Evolutionary conservation across 345 rosid species (phyloP), one percentile per base, ranked within the genome.

Genomic region (Salix udensis): DNA sequence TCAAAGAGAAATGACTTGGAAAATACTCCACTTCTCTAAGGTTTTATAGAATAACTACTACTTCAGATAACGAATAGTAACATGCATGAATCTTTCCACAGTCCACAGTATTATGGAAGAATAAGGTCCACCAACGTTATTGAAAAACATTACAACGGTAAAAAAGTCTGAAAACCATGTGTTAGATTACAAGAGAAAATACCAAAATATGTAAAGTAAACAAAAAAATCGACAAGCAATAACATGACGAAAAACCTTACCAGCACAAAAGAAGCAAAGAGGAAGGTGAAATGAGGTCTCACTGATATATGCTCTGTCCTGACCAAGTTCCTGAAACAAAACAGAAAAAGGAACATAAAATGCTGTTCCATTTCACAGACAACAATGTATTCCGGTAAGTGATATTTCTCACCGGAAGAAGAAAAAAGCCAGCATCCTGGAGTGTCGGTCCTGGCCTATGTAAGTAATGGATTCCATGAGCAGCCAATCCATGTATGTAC

Each of bases 401-500:
- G 52, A 46, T 46, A 14, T 46, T 26, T 60, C 80, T 15, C 68
- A 76, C 83, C 65, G 83, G 83, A 76, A 76, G 83, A 36, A 81
- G 55, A 37, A 50, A 67, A 68, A 72, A 81, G 28, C 83, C 83
- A 37, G 73, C 3, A 73, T 81, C 83, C 48, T 73, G 80, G n/a
- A 81, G 79, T 11, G 58, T 21, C 58, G 83, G 83, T 28, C 80
- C 83, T 24, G 83, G 80, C 67, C 72, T 70, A 26, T 81, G 83
- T 7, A 81, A 48, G 79, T 81, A 81, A 72, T 81, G 83, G 64
- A 81, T 70, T 46, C 83, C 83, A 72, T 66, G 83, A 42, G 83
- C 83, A 73, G 83, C 83, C 50, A 81, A 72, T 48, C 83, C 83
- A 48, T 81, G 83, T 36, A 76, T 5, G 52, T 81, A 81, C 83